phyloP scores from a whole-genome alignment of 179 eudicot genomes.

The Patellifolia procumbens region DNA sequence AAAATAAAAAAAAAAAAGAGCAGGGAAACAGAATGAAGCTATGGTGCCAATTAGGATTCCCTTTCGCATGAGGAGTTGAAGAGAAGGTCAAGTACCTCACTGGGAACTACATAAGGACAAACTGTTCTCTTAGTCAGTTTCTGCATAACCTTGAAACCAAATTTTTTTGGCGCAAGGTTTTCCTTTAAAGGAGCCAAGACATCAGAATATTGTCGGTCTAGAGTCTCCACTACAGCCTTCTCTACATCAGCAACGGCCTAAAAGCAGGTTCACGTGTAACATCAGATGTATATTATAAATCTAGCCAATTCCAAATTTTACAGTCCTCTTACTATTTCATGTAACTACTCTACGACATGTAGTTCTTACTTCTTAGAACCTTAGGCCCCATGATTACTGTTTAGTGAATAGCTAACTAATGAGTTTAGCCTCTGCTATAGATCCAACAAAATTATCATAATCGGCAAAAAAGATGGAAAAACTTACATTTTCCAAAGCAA shows the following conservation, averaged over 20 bases:
- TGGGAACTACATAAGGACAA: conserved; percentile 49
- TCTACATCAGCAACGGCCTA: conserved; percentile 82
- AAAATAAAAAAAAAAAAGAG: neutral
- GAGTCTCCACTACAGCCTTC: conserved; percentile 65
- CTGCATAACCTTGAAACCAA: conserved; percentile 76
- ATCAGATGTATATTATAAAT: neutral
- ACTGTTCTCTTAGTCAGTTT: conserved; percentile 56
- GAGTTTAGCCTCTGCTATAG: neutral
- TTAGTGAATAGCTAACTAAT: neutral
- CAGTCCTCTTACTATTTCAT: neutral
- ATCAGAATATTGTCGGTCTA: conserved; percentile 78
- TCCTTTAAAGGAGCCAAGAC: conserved; percentile 77
- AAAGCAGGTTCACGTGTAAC: conserved; percentile 2
- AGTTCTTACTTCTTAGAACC: neutral
- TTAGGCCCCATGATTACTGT: neutral
- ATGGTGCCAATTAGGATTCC: neutral
- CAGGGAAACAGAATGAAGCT: neutral
- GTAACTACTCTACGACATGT: neutral
- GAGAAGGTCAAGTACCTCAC: conserved; percentile 47
- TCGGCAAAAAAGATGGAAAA: neutral
- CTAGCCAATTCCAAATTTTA: neutral
- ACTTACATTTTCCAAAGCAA: conserved; percentile 79
- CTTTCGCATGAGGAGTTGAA: neutral
- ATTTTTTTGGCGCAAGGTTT: conserved; percentile 55
- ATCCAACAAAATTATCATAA: neutral